Base-by-base conservation (phyloP, 1,284 basidiomycete genomes). In the Tilletia walkeri region DNA sequence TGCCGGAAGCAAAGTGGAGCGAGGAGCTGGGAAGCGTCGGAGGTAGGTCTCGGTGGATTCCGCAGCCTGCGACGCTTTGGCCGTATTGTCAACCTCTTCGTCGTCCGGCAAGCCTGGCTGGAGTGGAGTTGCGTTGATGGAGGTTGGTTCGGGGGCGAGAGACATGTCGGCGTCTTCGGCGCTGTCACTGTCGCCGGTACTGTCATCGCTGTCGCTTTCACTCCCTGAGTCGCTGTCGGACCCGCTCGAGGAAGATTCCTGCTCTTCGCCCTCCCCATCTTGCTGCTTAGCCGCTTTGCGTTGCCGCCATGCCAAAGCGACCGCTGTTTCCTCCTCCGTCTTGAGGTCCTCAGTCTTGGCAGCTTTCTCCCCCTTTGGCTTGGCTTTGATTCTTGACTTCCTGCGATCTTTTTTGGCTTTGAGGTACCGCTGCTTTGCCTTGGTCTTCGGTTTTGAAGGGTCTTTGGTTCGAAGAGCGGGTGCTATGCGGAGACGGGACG, bases 371-470 rank as follows among this genome's bases (percentile, higher is more conserved):
- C 76, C 71, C 66, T 77, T 80, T 1, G 78, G 77, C 14, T 70
- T 72, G n/a, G 78, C 72, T 18, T 72, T 69, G 38, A 72, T 72
- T 36, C 72, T 73, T 1, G 76, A 76, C 66, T 82, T 82, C 10
- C 78, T 72, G 12, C 80, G 69, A 4, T 76, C 73, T 68, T 82
- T 82, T 69, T 82, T 82, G 3, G 77, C 78, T 18, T 79, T 78
- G 30, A 82, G 70, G 61, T 82, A 82, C 38, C 81, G 67, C 61
- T 78, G 74, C 67, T 82, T 82, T 20, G 81, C 81, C 66, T 78
- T 81, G 1, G 81, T 82, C 68, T 80, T 82, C 10, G 73, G 73
- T 65, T 71, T 76, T 10, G 72, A 69, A 4, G 72, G 71, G 1
- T 68, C 67, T 38, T 67, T 70, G 0, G 73, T 71, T 2, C 73